Conservation (phyloP, 2,329 filamentous ascomycete species). For the Fusarium sp. region DNA sequence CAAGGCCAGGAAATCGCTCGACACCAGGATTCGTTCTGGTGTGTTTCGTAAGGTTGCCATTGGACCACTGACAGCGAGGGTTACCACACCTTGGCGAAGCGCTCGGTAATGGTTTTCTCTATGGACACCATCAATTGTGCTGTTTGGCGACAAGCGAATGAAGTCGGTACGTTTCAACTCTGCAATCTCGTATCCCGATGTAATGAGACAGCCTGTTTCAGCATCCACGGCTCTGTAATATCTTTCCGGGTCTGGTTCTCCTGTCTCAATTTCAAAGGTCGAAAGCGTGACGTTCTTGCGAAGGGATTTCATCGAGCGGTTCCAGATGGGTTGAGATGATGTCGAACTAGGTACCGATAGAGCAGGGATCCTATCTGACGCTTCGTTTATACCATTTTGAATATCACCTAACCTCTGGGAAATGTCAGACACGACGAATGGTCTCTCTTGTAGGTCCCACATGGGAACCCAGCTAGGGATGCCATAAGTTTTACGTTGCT, state of each 20-base stretch:
- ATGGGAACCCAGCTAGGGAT: slow-evolving; percentile 29
- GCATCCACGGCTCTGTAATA: slow-evolving; percentile 1
- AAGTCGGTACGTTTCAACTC: not conserved
- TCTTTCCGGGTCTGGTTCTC: not conserved
- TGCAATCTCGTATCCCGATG: slow-evolving; percentile 12
- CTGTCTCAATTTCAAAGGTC: not conserved
- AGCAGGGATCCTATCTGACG: not conserved
- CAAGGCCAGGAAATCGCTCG: not conserved
- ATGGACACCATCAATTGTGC: not conserved
- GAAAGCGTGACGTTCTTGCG: not conserved
- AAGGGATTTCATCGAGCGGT: not conserved
- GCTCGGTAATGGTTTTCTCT: not conserved
- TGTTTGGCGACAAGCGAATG: not conserved
- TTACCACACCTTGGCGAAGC: not conserved
- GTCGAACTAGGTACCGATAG: not conserved
- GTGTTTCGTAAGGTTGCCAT: not conserved
- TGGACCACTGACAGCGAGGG: slow-evolving; percentile 6
- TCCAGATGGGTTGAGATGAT: not conserved
- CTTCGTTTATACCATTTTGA: not conserved
- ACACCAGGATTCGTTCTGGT: not conserved
- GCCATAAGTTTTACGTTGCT: slow-evolving; percentile 13
- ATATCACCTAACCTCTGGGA: not conserved
- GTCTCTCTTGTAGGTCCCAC: slow-evolving; percentile 17
- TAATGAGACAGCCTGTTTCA: slow-evolving; percentile 11
- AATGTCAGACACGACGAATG: not conserved